Evolutionary conservation across 1,139 yeast genomes (phyloP), one percentile per base, ranked within the genome.

Genomic region (Kodamaea derodonti): DNA sequence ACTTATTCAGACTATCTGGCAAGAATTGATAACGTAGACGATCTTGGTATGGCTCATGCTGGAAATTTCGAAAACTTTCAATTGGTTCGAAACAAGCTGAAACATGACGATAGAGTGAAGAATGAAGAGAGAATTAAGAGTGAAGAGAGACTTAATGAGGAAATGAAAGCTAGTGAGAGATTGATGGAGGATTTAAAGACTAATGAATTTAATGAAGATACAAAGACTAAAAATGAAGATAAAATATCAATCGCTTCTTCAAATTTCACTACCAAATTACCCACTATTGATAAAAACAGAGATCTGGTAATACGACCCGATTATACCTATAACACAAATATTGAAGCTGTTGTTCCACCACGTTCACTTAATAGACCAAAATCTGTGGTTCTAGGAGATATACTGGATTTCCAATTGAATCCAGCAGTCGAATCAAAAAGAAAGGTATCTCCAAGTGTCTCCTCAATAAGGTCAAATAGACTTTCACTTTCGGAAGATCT

Each of bases 291-390:
- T 8, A n/a, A n/a, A n/a, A 38, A 37, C 17, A 17, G 20, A 12
- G 16, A 25, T 15, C 28, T 14, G 17, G 28, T 9, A 13, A 25
- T 13, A 25, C 28, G 12, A 25, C 28, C 28, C 28, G 62, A 57
- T 34, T 40, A 50, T 24, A 49, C 60, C 10, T 62, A 60, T 39
- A 54, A 52, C 34, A 69, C 75, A 12, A 59, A 48, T 26, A 52
- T 69, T 28, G 73, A 68, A 34, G 58, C 59, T 2, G 49, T 67
- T 1, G 56, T 70, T 3, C 76, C 76, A 4, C 65, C 72, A 1
- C 48, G 76, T 33, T 68, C 72, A 13, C 55, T 56, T 4, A 49
- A 66, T 32, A 49, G 76, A 38, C 28, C 28, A 4, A 25, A 25
- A 11, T 25, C 28, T 4, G 17, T 25, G 6, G 17, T 74, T 73